Evolutionary conservation across 345 rosid genomes (phyloP).

Genomic region (Durio zibethinus): DNA sequence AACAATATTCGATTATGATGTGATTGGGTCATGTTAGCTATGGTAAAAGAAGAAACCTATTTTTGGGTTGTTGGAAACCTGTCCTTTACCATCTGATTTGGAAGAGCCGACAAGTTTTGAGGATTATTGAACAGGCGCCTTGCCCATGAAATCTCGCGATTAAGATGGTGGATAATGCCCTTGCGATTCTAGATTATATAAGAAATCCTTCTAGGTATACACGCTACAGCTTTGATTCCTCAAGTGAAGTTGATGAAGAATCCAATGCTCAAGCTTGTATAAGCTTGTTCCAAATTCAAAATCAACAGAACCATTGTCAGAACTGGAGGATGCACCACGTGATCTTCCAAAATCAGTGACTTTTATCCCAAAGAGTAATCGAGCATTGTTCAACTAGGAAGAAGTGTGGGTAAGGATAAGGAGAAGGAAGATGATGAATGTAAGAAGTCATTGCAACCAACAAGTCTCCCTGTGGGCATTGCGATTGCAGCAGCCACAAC

Average conservation of each 20-base stretch:
- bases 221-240: conserved; percentile 45
- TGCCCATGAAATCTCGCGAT: conserved; percentile 22
- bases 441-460: conserved; percentile 1
- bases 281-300: conserved; percentile 20
- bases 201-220: conserved; percentile 57
- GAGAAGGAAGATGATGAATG: conserved; percentile 19
- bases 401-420: conserved; percentile 21
- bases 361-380: conserved; percentile 50
- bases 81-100: neutral
- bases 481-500: conserved; percentile 40
- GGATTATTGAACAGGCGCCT: conserved; percentile 4
- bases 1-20: too few species aligned
- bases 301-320: conserved; percentile 26
- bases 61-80: neutral
- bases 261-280: conserved; percentile 32
- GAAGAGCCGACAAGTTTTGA: conserved; percentile 26
- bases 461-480: conserved; percentile 29
- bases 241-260: conserved; percentile 36
- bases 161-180: conserved; percentile 21
- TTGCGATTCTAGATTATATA: conserved; percentile 56
- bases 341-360: neutral
- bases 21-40: neutral
- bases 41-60: neutral
- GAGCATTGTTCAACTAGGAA: conserved; percentile 16
- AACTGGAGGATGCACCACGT: neutral